These are phyloP conservation scores for Knoxdaviesia proteae DNA, from an alignment of 2,329 filamentous ascomycete species.

Conservation along the genomic window DNA sequence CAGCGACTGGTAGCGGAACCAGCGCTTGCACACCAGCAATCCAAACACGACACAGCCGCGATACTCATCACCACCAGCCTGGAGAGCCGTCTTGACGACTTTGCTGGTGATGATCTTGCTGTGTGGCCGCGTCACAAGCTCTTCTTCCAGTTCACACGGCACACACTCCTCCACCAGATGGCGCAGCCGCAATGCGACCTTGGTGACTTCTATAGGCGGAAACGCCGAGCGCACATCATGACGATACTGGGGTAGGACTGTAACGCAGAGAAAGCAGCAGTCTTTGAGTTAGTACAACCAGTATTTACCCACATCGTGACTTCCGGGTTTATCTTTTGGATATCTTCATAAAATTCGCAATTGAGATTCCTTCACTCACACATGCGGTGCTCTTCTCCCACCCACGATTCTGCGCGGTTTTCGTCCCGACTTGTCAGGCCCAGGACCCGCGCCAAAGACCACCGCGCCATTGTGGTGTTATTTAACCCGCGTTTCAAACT, in stretches of 20 bases:
- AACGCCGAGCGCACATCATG: conserved; percentile 43
- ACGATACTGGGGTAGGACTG: conserved; percentile 46
- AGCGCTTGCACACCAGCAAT: conserved; percentile 48
- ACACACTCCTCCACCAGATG: conserved; percentile 79
- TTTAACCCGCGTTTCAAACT: too few species aligned
- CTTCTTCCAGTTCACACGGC: conserved; percentile 71
- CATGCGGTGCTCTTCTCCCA: too few species aligned
- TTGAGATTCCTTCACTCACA: too few species aligned
- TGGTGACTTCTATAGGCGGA: conserved; percentile 63
- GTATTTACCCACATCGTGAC: too few species aligned
- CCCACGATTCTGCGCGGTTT: too few species aligned
- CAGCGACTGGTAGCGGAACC: conserved; percentile 61
- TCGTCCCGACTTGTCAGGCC: too few species aligned
- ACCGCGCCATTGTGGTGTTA: too few species aligned
- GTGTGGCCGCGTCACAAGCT: conserved; percentile 55
- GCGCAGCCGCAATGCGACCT: conserved; percentile 71
- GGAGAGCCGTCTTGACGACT: conserved; percentile 61
- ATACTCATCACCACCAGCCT: conserved; percentile 60
- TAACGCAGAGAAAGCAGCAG: too few species aligned
- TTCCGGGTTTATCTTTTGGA: too few species aligned
- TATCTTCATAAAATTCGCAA: too few species aligned
- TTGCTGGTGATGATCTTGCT: conserved; percentile 64
- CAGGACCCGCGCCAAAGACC: too few species aligned
- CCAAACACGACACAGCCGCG: conserved; percentile 67
- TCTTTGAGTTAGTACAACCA: too few species aligned